A percentile compares a stretch with the other conserved stretches of the same genome.
These are phyloP conservation scores for Venturia asperata DNA, from an alignment of 2,329 filamentous ascomycete species.

Conservation along the genomic window DNA sequence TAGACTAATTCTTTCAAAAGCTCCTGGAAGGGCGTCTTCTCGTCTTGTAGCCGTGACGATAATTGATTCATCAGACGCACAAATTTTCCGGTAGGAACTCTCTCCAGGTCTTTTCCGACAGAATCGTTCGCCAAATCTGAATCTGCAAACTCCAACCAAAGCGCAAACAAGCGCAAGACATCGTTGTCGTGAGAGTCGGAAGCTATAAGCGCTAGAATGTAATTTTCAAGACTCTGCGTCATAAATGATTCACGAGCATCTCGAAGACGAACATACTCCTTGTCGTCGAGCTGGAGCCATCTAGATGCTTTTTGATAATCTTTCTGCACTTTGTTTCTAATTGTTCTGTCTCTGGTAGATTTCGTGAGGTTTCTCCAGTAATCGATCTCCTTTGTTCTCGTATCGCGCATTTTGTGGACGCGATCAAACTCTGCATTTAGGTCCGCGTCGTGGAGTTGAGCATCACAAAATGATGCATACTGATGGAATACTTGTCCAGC, in stretches of 20 bases:
- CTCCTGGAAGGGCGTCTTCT: slow-evolving; percentile 63
- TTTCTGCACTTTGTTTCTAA: slow-evolving; percentile 36
- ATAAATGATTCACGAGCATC: slow-evolving; percentile 74
- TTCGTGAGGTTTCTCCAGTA: slow-evolving; percentile 49
- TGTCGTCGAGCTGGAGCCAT: slow-evolving; percentile 85
- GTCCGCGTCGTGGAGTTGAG: slow-evolving; percentile 82
- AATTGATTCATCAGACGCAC: slow-evolving; percentile 91
- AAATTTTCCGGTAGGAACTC: slow-evolving; percentile 86
- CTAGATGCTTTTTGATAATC: slow-evolving; percentile 67
- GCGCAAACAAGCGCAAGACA: slow-evolving; percentile 79
- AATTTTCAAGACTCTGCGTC: slow-evolving; percentile 86
- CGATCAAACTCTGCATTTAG: slow-evolving; percentile 77
- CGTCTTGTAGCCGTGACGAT: slow-evolving; percentile 78
- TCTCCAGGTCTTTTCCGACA: slow-evolving; percentile 60
- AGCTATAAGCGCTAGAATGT: slow-evolving; percentile 73
- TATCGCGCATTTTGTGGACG: slow-evolving; percentile 68
- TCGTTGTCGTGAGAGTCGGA: slow-evolving; percentile 88
- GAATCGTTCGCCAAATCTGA: slow-evolving; percentile 69
- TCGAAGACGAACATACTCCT: slow-evolving; percentile 73
- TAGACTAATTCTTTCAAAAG: slow-evolving; percentile 67
- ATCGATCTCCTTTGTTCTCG: slow-evolving; percentile 71
- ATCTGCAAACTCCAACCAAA: slow-evolving; percentile 88
- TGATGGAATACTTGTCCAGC: slow-evolving; percentile 88
- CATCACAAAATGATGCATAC: slow-evolving; percentile 91
- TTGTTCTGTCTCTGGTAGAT: slow-evolving; percentile 27